Conservation (phyloP, 2,329 filamentous ascomycete species). For the Podosphaera xanthii region DNA sequence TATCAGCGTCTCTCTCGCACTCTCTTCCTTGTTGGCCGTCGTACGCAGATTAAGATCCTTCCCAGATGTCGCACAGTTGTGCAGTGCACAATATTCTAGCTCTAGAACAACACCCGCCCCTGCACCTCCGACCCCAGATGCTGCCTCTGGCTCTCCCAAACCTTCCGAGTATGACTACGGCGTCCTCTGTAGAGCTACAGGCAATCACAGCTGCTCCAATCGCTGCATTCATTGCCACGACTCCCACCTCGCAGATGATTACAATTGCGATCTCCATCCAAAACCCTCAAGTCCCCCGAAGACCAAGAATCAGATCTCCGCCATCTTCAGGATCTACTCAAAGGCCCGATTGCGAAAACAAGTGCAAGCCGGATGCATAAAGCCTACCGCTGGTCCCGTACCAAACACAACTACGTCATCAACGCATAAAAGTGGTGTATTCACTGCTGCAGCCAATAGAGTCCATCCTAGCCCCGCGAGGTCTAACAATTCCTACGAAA, state of each 20-base stretch:
- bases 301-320: background rate
- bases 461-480: too few relatives aligned
- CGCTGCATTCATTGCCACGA: background rate
- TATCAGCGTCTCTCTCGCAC: background rate
- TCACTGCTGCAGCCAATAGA: too few relatives aligned
- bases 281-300: background rate
- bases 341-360: background rate
- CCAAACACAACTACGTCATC: too few relatives aligned
- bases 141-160: background rate
- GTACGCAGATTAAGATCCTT: background rate
- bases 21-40: background rate
- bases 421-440: too few relatives aligned
- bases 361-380: background rate
- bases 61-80: background rate
- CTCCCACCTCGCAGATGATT: background rate
- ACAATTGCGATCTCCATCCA: background rate
- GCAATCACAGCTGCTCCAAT: background rate
- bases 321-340: background rate
- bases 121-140: background rate
- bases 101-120: background rate
- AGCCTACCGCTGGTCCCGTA: background rate
- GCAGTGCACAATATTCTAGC: background rate
- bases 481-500: conserved; percentile 2
- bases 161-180: background rate
- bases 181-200: background rate